These are phyloP conservation scores for Jimgerdemannia flammicorona DNA, from an alignment of 192 early-diverging fungal genomes.

Conservation along the genomic window DNA sequence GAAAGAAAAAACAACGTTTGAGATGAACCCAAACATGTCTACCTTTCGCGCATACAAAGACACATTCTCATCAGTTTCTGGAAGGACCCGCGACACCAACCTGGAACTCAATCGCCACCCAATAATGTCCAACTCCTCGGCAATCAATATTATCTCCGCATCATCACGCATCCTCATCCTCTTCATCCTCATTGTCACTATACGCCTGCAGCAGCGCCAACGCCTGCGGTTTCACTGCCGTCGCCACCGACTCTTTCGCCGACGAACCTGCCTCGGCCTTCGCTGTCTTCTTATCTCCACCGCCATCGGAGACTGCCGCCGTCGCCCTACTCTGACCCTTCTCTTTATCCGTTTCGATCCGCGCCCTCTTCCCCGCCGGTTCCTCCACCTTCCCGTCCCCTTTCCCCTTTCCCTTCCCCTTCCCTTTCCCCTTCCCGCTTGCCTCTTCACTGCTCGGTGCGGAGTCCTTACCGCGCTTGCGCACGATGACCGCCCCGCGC, in stretches of 20 bases:
- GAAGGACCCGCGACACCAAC: too few species aligned
- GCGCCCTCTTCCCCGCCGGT: not conserved
- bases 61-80: too few species aligned
- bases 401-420: not conserved
- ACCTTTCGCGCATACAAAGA: too few species aligned
- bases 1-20: too few species aligned
- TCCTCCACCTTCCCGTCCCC: not conserved
- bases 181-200: not conserved
- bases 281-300: not conserved
- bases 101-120: too few species aligned
- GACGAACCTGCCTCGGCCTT: not conserved
- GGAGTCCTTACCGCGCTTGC: not conserved
- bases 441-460: not conserved
- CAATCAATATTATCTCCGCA: not conserved
- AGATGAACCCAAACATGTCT: too few species aligned
- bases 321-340: not conserved
- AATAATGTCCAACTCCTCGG: too few species aligned
- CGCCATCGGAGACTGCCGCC: too few species aligned
- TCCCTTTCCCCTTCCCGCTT: not conserved
- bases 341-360: not conserved
- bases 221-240: not conserved
- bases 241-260: too few species aligned
- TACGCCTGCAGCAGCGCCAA: not conserved
- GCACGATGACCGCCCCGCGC: not conserved
- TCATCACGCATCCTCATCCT: not conserved